Conservation (phyloP, 257 asterid species). For the Petunia secreta region DNA sequence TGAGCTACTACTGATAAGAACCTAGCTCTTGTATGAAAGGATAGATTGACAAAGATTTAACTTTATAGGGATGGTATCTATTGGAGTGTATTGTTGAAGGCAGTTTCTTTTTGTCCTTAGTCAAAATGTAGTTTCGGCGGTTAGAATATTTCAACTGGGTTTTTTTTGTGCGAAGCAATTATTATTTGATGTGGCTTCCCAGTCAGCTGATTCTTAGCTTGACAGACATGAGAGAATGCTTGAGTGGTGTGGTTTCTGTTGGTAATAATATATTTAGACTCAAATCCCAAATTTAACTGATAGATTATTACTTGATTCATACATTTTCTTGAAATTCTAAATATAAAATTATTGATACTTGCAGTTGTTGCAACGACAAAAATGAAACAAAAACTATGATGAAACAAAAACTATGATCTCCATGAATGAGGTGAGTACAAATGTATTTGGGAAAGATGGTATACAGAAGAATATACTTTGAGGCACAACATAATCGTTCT, state of each 20-base stretch:
- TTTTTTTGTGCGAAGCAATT: neutral
- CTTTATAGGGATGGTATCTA: slow-evolving; percentile 3
- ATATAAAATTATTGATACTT: too few relatives aligned
- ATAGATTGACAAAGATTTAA: neutral
- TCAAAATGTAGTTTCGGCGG: neutral
- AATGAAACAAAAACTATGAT: too few relatives aligned
- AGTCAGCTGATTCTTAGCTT: neutral
- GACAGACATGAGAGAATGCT: neutral
- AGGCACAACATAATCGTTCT: too few relatives aligned
- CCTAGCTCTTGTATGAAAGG: neutral
- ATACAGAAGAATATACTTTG: too few relatives aligned
- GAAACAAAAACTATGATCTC: too few relatives aligned
- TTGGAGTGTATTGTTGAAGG: slow-evolving; percentile 4
- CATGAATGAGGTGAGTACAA: too few relatives aligned
- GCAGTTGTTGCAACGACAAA: too few relatives aligned
- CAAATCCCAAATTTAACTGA: too few relatives aligned
- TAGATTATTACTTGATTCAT: too few relatives aligned
- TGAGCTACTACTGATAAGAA: neutral
- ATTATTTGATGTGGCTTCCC: neutral
- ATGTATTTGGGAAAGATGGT: too few relatives aligned
- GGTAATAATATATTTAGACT: neutral
- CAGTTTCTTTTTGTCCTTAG: slow-evolving; percentile 1
- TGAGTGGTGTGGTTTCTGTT: slow-evolving; percentile 18
- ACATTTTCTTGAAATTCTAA: too few relatives aligned
- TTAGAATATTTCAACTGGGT: neutral